These are phyloP conservation scores for Parafenestella ontariensis DNA, from an alignment of 2,329 filamentous ascomycete genomes.

Conservation along the genomic window DNA sequence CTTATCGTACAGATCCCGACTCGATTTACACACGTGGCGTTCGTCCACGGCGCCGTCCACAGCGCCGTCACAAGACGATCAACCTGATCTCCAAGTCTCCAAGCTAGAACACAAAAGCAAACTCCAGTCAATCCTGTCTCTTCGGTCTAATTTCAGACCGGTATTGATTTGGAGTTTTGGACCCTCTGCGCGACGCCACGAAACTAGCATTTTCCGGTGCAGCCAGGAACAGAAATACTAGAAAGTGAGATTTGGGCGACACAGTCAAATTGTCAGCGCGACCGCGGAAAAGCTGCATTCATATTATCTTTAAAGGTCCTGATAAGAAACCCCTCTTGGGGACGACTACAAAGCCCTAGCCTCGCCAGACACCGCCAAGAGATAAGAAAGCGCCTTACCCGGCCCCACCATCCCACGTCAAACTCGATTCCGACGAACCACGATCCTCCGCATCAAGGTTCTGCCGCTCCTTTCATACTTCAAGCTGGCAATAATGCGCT, in stretches of 20 bases:
- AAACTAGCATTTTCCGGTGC: conserved; percentile 1
- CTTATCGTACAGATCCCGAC: conserved; percentile 4
- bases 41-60: background rate
- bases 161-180: background rate
- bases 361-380: conserved; percentile 37
- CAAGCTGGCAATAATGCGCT: conserved; percentile 10
- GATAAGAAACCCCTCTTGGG: conserved; percentile 40
- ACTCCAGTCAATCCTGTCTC: background rate
- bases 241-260: conserved; percentile 16
- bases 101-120: conserved; percentile 14
- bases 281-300: conserved; percentile 44
- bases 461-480: conserved; percentile 11
- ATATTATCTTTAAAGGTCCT: conserved; percentile 34
- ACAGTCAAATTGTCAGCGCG: conserved; percentile 29
- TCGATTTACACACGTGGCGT: too few relatives aligned
- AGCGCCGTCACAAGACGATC: background rate
- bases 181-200: conserved; percentile 12
- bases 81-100: background rate
- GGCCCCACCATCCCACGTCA: conserved; percentile 43
- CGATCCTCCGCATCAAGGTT: conserved; percentile 24
- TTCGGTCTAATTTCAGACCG: background rate
- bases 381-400: conserved; percentile 45
- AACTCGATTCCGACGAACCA: conserved; percentile 23
- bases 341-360: conserved; percentile 21
- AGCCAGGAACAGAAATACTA: conserved; percentile 4